Conservation (phyloP, 352 stramenopile genomes). For the Pythium vanterpoolii region DNA sequence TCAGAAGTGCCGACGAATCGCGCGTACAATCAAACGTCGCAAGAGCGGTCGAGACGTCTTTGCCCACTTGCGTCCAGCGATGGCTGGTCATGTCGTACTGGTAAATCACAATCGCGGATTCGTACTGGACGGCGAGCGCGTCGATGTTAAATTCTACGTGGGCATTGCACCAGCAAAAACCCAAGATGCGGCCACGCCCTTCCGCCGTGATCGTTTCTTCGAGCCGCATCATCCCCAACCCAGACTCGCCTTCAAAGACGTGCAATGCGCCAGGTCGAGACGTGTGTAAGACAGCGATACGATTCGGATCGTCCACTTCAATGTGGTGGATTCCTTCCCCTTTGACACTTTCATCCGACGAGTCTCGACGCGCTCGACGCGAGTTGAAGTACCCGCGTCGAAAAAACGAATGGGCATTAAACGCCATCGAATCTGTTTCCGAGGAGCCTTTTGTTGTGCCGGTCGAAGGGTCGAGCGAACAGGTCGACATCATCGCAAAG, state of each 20-base stretch:
- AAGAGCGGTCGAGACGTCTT: slow-evolving; percentile 50
- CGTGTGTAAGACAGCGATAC: slow-evolving; percentile 60
- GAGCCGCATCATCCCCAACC: slow-evolving; percentile 67
- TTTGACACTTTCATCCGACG: neutral
- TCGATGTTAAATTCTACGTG: slow-evolving; percentile 87
- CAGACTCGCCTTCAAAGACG: slow-evolving; percentile 79
- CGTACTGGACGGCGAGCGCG: slow-evolving; percentile 68
- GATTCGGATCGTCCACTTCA: slow-evolving; percentile 84
- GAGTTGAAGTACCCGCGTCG: slow-evolving; percentile 31
- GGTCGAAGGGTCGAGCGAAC: slow-evolving; percentile 23
- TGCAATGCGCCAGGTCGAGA: slow-evolving; percentile 46
- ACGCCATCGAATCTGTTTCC: slow-evolving; percentile 13
- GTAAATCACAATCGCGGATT: slow-evolving; percentile 68
- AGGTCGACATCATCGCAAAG: slow-evolving; percentile 70
- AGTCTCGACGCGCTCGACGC: neutral
- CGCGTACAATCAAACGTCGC: slow-evolving; percentile 79
- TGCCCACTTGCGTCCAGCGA: slow-evolving; percentile 55
- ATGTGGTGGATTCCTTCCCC: slow-evolving; percentile 56
- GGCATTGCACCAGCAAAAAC: slow-evolving; percentile 76
- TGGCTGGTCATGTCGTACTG: slow-evolving; percentile 68
- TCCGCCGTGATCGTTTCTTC: slow-evolving; percentile 64
- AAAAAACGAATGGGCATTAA: slow-evolving; percentile 27
- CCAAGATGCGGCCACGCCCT: slow-evolving; percentile 51
- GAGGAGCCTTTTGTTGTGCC: neutral
- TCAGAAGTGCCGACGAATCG: slow-evolving; percentile 75